Evolutionary conservation across 257 asterid genomes (phyloP).

Genomic region (Lavandula angustifolia): DNA sequence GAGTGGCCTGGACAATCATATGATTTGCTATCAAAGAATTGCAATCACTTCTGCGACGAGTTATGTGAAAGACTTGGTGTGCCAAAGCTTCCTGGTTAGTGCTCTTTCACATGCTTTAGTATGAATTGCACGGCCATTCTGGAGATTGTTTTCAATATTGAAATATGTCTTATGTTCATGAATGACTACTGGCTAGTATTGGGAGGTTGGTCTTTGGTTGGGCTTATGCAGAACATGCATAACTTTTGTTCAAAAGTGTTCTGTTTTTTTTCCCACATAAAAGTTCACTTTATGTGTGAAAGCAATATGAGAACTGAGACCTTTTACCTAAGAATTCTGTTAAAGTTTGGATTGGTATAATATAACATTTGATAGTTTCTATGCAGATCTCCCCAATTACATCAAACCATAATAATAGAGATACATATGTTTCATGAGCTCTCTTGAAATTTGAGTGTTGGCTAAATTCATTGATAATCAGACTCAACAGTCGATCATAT

Average conservation of each 20-base stretch:
- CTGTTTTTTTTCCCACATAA: too few relatives aligned
- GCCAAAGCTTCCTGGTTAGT: conserved; percentile 93
- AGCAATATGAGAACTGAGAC: not conserved
- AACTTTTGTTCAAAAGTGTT: too few relatives aligned
- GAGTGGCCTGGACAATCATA: conserved; percentile 98
- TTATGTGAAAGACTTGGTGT: conserved; percentile 90
- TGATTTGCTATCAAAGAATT: conserved; percentile 84
- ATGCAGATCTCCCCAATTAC: not conserved
- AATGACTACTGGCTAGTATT: conserved; percentile 14
- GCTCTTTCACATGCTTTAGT: conserved; percentile 2
- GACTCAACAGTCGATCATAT: too few relatives aligned
- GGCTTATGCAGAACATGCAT: too few relatives aligned
- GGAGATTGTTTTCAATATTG: not conserved
- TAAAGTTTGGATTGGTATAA: conserved; percentile 2
- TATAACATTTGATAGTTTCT: not conserved
- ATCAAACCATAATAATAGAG: not conserved
- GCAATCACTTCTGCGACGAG: conserved; percentile 97
- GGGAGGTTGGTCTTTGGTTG: conserved; percentile 2
- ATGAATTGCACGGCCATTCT: not conserved
- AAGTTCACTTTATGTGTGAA: not conserved
- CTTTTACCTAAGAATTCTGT: conserved; percentile 10
- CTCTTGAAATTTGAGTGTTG: conserved; percentile 4
- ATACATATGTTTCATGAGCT: not conserved
- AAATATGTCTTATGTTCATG: conserved; percentile 9
- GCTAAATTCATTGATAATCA: not conserved